These are phyloP conservation scores for Penicillium mononematosum DNA, from an alignment of 495 filamentous ascomycete species.

Conservation along the genomic window DNA sequence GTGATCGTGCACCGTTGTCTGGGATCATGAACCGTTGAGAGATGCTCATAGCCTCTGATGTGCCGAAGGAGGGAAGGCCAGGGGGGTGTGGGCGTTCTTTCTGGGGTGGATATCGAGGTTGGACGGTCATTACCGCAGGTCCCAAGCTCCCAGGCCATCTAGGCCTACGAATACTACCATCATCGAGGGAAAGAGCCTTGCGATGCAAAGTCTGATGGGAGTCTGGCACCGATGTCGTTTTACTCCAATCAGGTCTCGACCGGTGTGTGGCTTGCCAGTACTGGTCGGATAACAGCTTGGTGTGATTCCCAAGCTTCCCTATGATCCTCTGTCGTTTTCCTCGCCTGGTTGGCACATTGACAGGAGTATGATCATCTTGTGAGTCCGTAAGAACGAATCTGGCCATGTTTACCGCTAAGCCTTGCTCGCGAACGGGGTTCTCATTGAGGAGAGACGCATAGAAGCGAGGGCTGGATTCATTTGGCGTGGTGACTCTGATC, in stretches of 20 bases:
- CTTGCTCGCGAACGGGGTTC: conserved; percentile 25
- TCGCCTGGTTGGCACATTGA: background rate
- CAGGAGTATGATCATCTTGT: conserved; percentile 6
- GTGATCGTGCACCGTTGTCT: conserved; percentile 4
- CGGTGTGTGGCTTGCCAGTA: conserved; percentile 1
- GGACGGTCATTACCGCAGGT: conserved; percentile 30
- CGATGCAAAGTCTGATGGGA: conserved; percentile 16
- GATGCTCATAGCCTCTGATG: conserved; percentile 41
- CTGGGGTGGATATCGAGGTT: conserved; percentile 43
- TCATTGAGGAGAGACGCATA: conserved; percentile 10
- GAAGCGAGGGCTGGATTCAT: conserved; percentile 16
- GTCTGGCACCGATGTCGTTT: background rate
- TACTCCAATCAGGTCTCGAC: conserved; percentile 1
- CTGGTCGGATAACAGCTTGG: conserved; percentile 23
- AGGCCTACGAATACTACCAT: conserved; percentile 11
- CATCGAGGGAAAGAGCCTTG: conserved; percentile 27
- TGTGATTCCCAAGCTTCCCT: conserved; percentile 13
- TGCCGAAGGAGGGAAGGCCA: conserved; percentile 48
- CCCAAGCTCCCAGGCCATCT: conserved; percentile 29
- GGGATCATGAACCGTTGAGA: conserved; percentile 28
- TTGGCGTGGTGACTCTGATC: conserved; percentile 25
- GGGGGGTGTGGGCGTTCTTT: conserved; percentile 47
- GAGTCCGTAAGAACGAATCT: conserved; percentile 28
- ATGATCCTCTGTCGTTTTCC: conserved; percentile 9
- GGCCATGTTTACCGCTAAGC: conserved; percentile 35